Conservation (phyloP, 768 basidiomycete genomes). For the Suillus hirtellus region DNA sequence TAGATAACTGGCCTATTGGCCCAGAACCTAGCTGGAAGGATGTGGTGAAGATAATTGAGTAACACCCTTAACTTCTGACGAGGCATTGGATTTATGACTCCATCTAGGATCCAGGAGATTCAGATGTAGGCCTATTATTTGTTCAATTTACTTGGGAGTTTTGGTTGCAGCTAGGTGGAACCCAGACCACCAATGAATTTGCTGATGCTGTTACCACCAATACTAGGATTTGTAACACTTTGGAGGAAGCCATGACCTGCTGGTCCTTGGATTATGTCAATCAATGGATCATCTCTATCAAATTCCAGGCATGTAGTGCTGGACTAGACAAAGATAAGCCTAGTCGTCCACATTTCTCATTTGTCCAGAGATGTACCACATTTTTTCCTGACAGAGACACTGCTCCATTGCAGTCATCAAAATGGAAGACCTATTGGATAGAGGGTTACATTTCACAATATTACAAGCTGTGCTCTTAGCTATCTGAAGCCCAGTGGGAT, state of each 20-base stretch:
- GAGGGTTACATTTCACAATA: not conserved
- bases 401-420: not conserved
- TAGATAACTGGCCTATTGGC: too few species aligned
- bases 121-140: not conserved
- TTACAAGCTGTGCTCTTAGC: not conserved
- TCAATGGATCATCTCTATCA: not conserved
- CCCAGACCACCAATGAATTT: not conserved
- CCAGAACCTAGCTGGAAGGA: too few species aligned
- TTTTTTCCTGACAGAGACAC: not conserved
- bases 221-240: not conserved
- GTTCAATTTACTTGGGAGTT: not conserved
- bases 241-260: not conserved
- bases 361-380: too few species aligned
- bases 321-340: too few species aligned
- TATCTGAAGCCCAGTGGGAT: not conserved
- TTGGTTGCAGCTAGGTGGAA: not conserved
- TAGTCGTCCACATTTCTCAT: too few species aligned
- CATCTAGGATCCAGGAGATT: not conserved
- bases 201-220: not conserved
- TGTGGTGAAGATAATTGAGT: too few species aligned
- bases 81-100: too few species aligned
- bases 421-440: not conserved
- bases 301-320: too few species aligned
- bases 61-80: too few species aligned
- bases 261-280: not conserved